Evolutionary conservation across 352 stramenopile species (phyloP), one percentile per base, ranked within the genome.

Genomic region (Stephanocyclus meneghinianus): DNA sequence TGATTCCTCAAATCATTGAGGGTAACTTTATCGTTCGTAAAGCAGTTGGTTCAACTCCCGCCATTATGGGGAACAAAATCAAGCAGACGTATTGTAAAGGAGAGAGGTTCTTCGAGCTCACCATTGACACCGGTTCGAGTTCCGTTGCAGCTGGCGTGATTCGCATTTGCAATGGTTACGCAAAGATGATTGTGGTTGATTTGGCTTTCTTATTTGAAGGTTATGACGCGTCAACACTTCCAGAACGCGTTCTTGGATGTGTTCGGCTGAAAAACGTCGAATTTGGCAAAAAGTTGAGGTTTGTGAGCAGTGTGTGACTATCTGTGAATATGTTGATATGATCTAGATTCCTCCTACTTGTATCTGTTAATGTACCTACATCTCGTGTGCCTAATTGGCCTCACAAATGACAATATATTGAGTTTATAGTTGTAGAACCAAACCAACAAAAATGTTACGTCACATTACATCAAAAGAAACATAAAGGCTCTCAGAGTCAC

Each of bases 11-110:
- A 69, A 94, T 99, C 69, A 94, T 98, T 4, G 95, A 99, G 78
- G 96, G 96, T 16, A 98, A 97, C 86, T 98, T 98, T 78, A 95
- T 99, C 64, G 97, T 99, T 45, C 94, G 96, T 55, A 95, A 97
- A 74, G 93, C 95, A 30, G 95, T 98, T 30, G 96, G 96, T 9
- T 97, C 92, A 21, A 99, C 96, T 71, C 97, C 97, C 10, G 96
- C 96, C 37, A 94, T 99, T 42, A 90, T 99, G 35, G 97, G 96
- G 29, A 98, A 97, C 78, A 98, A 98, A 84, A 93, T 99, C 18
- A 96, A 97, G 84, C 91, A 96, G 64, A 76, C 77, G 37, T 95
- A 96, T 67, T 82, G 91, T 48, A 79, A 79, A 26, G 81, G 64
- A 15, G 80, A 89, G 1, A 95, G 97, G 71, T 98, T 97, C 85